phyloP scores from a whole-genome alignment of 768 basidiomycete species.

The Tricholomella constricta region DNA sequence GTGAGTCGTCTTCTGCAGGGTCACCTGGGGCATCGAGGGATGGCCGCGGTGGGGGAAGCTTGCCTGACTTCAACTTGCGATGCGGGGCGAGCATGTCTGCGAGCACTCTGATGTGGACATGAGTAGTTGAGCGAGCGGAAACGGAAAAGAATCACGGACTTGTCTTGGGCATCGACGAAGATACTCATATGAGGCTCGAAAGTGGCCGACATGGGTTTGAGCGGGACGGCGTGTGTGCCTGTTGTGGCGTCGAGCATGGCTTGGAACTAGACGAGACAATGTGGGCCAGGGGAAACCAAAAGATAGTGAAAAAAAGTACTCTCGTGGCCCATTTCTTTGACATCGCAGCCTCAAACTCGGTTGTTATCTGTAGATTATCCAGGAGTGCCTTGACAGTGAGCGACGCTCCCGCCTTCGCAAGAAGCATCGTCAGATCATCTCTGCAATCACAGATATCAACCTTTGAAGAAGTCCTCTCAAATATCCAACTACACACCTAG shows the following conservation, averaged over 20 bases:
- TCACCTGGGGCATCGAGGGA: constrained; percentile 64
- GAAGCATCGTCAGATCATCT: constrained; percentile 78
- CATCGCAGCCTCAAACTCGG: constrained; percentile 87
- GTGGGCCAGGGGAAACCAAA: neutral
- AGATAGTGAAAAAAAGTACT: constrained; percentile 36
- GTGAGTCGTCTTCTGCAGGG: constrained; percentile 46
- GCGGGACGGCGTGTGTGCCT: constrained; percentile 47
- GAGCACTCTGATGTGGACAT: constrained; percentile 58
- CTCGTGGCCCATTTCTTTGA: constrained; percentile 80
- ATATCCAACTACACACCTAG: constrained; percentile 54
- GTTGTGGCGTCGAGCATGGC: constrained; percentile 63
- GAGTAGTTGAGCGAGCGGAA: neutral
- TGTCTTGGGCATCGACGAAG: constrained; percentile 96
- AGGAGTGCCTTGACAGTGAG: constrained; percentile 79
- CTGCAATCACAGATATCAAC: constrained; percentile 36
- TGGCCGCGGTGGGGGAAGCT: constrained; percentile 50
- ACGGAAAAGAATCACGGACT: constrained; percentile 44
- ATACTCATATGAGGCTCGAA: constrained; percentile 93
- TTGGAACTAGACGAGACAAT: constrained; percentile 46
- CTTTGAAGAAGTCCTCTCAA: neutral
- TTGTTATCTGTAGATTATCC: constrained; percentile 82
- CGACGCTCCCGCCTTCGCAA: constrained; percentile 75
- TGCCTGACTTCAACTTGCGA: constrained; percentile 47
- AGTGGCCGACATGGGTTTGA: constrained; percentile 81
- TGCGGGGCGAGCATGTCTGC: constrained; percentile 89